phyloP scores from a whole-genome alignment of 257 asterid genomes.

The Fraxinus anomala region DNA sequence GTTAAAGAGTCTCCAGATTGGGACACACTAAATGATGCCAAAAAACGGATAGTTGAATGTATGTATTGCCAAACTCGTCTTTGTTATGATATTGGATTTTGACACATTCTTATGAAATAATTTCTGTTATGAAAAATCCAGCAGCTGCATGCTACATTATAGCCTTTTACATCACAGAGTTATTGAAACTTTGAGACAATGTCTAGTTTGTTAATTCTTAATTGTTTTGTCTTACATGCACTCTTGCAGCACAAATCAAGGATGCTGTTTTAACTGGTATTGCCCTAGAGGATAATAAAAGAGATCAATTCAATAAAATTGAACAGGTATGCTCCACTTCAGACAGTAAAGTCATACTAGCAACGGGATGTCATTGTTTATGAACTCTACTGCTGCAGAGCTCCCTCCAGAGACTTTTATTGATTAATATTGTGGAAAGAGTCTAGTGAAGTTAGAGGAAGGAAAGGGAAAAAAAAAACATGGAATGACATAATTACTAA shows the following conservation, averaged over 20 bases:
- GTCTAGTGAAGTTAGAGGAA: background rate
- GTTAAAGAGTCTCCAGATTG: conserved; percentile 45
- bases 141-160: background rate
- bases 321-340: conserved; percentile 38
- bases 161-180: background rate
- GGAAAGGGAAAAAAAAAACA: background rate
- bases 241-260: conserved; percentile 44
- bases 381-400: background rate
- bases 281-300: conserved; percentile 50
- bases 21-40: conserved; percentile 51
- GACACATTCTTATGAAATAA: background rate
- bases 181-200: background rate
- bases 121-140: background rate
- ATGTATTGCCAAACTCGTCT: conserved; percentile 9
- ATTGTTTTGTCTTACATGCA: background rate
- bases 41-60: conserved; percentile 57
- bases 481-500: background rate
- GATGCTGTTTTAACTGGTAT: conserved; percentile 53
- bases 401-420: background rate
- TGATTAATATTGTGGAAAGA: background rate
- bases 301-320: conserved; percentile 49
- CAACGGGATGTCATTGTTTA: background rate
- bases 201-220: conserved; percentile 1
- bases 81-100: background rate
- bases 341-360: background rate